Conservation (phyloP, 305 asterid species). For the Withania somnifera region DNA sequence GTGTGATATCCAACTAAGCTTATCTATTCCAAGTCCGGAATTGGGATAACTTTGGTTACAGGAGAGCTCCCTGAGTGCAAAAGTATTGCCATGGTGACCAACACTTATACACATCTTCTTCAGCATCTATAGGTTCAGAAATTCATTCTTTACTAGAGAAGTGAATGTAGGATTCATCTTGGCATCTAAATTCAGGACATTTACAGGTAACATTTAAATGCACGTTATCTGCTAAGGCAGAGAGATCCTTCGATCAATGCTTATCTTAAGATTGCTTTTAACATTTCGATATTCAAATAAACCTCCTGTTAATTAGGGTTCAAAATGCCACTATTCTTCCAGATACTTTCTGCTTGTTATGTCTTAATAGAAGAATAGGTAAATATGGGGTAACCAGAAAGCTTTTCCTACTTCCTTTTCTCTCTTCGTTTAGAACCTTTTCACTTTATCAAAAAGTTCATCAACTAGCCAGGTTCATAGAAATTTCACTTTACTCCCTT, state of each 20-base stretch:
- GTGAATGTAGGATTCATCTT: neutral
- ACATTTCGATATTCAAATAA: no score
- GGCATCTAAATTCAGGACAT: neutral
- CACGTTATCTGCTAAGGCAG: neutral
- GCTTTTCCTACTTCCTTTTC: neutral
- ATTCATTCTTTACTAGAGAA: neutral
- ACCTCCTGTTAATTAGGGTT: neutral
- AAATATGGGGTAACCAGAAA: neutral
- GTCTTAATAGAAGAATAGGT: neutral
- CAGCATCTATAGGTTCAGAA: neutral
- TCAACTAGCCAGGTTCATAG: neutral
- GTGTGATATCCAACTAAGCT: neutral
- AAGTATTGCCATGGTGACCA: neutral
- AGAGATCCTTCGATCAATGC: neutral
- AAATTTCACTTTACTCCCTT: neutral
- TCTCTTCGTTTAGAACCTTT: neutral
- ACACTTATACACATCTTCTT: neutral
- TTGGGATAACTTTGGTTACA: no score
- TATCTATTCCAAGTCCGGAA: neutral
- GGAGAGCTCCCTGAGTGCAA: neutral
- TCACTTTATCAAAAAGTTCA: neutral
- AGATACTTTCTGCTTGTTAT: neutral
- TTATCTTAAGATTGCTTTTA: no score
- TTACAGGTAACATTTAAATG: neutral
- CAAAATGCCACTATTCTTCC: neutral